Base-by-base conservation (phyloP, 1,139 yeast genomes). In the Insectozyma bohioensis region DNA sequence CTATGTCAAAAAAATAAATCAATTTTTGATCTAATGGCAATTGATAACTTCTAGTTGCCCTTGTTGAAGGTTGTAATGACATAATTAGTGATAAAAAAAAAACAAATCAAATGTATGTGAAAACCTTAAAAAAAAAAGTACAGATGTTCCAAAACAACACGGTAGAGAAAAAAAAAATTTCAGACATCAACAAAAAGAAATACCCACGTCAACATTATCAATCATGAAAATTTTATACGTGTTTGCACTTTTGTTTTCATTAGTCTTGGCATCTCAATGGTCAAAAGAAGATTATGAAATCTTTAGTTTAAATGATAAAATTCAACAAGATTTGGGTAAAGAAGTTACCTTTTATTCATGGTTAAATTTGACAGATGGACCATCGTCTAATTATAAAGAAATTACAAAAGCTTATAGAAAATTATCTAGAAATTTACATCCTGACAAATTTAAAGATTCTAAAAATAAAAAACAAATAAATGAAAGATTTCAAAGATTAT, bases 391-490 rank as follows among this genome's bases (percentile, higher is more conserved):
- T 1, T 52, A 63, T 28, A 78, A 74, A 31, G 85, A 85, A 42
- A 84, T 94, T 40, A 72, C 72, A 37, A 80, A 78, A 50, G 92
- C 95, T 13, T 78, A 86, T 62, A 77, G 87, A 51, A 78, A 77
- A 45, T 55, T 82, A 27, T 80, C 95, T 3, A 71, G 85, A 34
- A 70, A 67, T 37, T 67, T 85, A 45, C 97, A 90, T 52, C 97
- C 97, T 0, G 97, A 92, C 56, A 88, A 86, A 55, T 69, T 70
- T 32, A 58, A 59, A 20, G 44, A 55, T 48, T 67, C 39, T 61
- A 71, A 40, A 48, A 71, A 36, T 61, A 77, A 55, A 47, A 66
- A 63, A 45, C 41, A 47, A 20, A 78, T 75, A 3, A 78, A 72
- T 48, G 75, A 71, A 39, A 70, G 84, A 31, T 90, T 82, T 54